Base-by-base conservation (phyloP, 1,139 yeast species). In the Candida glucosophila region DNA sequence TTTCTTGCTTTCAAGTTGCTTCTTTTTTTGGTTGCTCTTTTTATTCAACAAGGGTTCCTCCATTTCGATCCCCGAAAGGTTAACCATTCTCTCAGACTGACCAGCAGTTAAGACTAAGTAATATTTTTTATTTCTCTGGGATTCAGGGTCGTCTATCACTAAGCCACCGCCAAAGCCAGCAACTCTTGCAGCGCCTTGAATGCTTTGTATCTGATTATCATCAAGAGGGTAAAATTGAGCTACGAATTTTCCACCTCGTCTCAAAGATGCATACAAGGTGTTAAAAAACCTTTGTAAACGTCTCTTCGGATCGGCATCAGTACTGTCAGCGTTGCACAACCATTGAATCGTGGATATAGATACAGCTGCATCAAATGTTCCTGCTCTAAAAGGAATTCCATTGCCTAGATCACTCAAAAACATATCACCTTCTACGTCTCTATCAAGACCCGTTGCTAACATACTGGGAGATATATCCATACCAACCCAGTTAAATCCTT, bases 81-180 rank as follows among this genome's bases (percentile, higher is more conserved):
- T 88, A 38, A 82, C 59, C 12, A 64, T 67, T 40, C 78, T 67
- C 14, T 73, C 79, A 20, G 85, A 66, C 23, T 73, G 64, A 30
- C 98, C 97, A 0, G 97, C 94, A 27, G 90, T 81, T 36, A 90
- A 62, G 12, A 90, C 96, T 35, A 90, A 58, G 49, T 90, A 90
- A 52, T 80, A 83, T 54, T 90, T 90, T 52, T 79, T 85, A 47
- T 90, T 83, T 54, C 83, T 82, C 49, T 83, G 86, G 23, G 90
- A 77, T 43, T 88, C 96, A 4, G 95, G 94, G 36, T 86, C 92
- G 52, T 92, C 98, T 24, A 90, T 71, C 11, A 92, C 82, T 36
- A 90, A 63, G 35, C 99, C 99, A 43, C 98, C 97, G 28, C 86
- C 92, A 51, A 90, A 90, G 2, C 99, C 99, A 1, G 97, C 82